These are phyloP conservation scores for Capronia americana DNA, from an alignment of 2,329 filamentous ascomycete genomes.

Conservation along the genomic window DNA sequence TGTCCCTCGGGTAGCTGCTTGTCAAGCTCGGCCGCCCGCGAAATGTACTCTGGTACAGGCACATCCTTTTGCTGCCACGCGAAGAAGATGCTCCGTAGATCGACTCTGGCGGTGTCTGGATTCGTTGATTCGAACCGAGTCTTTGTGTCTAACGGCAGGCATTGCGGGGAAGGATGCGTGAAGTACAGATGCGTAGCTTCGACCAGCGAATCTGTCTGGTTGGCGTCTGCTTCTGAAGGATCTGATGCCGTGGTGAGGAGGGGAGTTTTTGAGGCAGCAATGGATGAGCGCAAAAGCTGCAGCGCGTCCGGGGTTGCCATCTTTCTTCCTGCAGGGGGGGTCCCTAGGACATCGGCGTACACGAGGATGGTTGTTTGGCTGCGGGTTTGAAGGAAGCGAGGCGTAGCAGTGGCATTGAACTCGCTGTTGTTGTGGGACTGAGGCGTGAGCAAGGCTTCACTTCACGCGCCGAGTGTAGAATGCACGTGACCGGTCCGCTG, in stretches of 20 bases:
- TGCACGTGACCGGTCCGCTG: neutral
- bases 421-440: neutral
- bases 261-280: slow-evolving; percentile 72
- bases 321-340: slow-evolving; percentile 15
- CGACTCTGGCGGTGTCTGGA: slow-evolving; percentile 67
- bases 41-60: slow-evolving; percentile 88
- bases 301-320: slow-evolving; percentile 77
- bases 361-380: neutral
- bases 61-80: slow-evolving; percentile 94
- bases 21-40: slow-evolving; percentile 79
- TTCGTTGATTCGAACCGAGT: slow-evolving; percentile 85
- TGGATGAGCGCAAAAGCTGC: slow-evolving; percentile 80
- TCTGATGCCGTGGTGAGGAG: slow-evolving; percentile 76
- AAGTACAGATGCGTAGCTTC: slow-evolving; percentile 82
- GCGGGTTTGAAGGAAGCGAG: neutral
- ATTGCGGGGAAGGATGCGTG: slow-evolving; percentile 61
- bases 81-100: slow-evolving; percentile 94
- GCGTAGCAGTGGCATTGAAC: neutral
- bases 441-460: neutral
- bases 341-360: slow-evolving; percentile 14
- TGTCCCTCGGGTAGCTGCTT: slow-evolving; percentile 69
- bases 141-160: slow-evolving; percentile 71
- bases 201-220: slow-evolving; percentile 68
- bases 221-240: slow-evolving; percentile 63
- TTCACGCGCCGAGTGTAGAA: neutral